Conservation (phyloP, 2,329 filamentous ascomycete species). For the Amauroascus niger region DNA sequence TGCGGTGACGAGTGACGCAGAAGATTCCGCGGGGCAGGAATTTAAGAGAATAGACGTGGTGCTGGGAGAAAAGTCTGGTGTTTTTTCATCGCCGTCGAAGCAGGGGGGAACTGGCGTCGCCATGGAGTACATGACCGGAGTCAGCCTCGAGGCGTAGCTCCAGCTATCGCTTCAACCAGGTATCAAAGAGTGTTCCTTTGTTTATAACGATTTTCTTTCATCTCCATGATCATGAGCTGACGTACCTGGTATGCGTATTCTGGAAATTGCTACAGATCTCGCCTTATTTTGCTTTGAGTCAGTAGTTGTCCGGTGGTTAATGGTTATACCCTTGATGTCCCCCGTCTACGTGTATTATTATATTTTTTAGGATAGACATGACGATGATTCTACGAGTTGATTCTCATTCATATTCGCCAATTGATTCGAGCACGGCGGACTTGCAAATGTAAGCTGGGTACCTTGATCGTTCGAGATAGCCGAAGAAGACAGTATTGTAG, state of each 20-base stretch:
- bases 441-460: too few relatives aligned
- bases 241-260: background rate
- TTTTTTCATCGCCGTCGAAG: background rate
- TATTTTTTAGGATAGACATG: background rate
- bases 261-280: background rate
- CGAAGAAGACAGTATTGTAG: too few relatives aligned
- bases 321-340: background rate
- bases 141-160: background rate
- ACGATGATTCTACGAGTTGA: background rate
- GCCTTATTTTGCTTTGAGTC: background rate
- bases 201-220: background rate
- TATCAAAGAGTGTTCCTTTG: background rate
- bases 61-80: background rate
- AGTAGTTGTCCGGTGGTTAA: background rate
- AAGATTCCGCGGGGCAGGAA: background rate
- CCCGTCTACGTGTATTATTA: background rate
- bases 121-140: background rate
- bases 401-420: background rate
- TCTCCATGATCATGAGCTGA: background rate
- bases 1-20: background rate
- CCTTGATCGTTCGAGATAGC: too few relatives aligned
- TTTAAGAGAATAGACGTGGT: background rate
- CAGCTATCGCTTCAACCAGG: background rate
- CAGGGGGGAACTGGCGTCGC: background rate
- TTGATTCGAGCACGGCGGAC: too few relatives aligned